These are phyloP conservation scores for Irpex sp. DNA, from an alignment of 1,284 basidiomycete species.

Conservation along the genomic window DNA sequence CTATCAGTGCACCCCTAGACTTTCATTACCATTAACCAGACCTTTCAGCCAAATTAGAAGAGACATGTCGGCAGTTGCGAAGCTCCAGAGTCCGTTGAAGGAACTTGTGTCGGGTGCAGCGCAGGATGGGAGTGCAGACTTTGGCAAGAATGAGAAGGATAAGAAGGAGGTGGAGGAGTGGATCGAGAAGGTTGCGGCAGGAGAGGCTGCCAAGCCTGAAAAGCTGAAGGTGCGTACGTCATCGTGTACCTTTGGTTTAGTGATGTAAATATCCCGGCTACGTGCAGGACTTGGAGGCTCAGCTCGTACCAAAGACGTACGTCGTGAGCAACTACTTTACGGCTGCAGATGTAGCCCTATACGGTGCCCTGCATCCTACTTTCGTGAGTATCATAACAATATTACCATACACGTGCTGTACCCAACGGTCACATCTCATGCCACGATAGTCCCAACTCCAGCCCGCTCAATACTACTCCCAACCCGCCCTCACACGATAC, in stretches of 20 bases:
- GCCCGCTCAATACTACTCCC: conserved; percentile 65
- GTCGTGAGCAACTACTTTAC: conserved; percentile 79
- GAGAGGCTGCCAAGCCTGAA: conserved; percentile 45
- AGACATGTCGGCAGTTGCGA: conserved; percentile 58
- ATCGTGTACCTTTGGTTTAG: too few species aligned
- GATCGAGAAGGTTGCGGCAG: conserved; percentile 61
- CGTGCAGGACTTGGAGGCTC: conserved; percentile 66
- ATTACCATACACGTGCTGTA: not conserved
- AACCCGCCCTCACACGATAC: conserved; percentile 85
- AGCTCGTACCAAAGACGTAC: conserved; percentile 77
- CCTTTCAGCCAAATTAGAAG: conserved; percentile 19
- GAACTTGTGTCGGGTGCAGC: conserved; percentile 53
- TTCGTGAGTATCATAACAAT: conserved; percentile 49
- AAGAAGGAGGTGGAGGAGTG: conserved; percentile 60
- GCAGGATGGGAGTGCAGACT: conserved; percentile 34
- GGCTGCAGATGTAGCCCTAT: conserved; percentile 84
- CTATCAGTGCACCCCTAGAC: conserved; percentile 1
- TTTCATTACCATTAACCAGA: not conserved
- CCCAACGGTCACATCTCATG: not conserved
- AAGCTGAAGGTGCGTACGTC: conserved; percentile 42
- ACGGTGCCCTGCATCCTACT: conserved; percentile 76
- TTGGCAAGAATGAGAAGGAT: conserved; percentile 61
- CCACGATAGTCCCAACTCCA: conserved; percentile 58
- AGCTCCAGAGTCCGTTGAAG: conserved; percentile 49
- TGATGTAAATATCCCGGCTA: not conserved